These are phyloP conservation scores for Amniculicola lignicola DNA, from an alignment of 495 filamentous ascomycete genomes.

Conservation along the genomic window DNA sequence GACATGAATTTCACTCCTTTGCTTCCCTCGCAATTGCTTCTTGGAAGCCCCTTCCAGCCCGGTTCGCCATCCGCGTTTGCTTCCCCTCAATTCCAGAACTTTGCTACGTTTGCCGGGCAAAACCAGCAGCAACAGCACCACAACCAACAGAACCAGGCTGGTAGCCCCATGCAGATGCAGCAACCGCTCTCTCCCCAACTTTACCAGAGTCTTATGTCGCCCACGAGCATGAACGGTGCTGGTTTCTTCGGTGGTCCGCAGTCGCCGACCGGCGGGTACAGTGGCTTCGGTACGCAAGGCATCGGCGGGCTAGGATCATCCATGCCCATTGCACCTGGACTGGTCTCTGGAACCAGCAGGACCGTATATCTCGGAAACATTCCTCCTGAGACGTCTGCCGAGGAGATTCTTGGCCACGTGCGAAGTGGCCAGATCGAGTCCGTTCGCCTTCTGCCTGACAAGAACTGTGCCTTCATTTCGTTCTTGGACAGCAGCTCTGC, in stretches of 20 bases:
- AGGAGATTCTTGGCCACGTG: conserved; percentile 96
- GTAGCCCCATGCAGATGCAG: conserved; percentile 61
- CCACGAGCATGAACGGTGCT: conserved; percentile 67
- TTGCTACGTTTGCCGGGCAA: conserved; percentile 69
- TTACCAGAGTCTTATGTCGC: conserved; percentile 74
- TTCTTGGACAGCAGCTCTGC: conserved; percentile 96
- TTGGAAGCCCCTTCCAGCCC: conserved; percentile 95
- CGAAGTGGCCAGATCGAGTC: conserved; percentile 98
- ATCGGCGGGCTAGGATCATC: conserved; percentile 63
- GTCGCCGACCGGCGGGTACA: conserved; percentile 76
- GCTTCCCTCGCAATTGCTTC: conserved; percentile 86
- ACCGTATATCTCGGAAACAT: conserved; percentile 98
- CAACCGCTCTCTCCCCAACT: conserved; percentile 67
- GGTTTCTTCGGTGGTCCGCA: conserved; percentile 75
- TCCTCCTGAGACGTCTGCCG: conserved; percentile 93
- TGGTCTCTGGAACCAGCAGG: conserved; percentile 85
- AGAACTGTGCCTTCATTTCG: conserved; percentile 99
- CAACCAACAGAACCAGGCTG: conserved; percentile 54
- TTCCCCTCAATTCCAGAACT: conserved; percentile 85
- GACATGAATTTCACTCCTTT: conserved; percentile 99
- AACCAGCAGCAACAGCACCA: conserved; percentile 60
- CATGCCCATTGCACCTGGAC: conserved; percentile 68
- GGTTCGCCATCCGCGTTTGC: conserved; percentile 86
- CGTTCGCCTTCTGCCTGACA: conserved; percentile 89
- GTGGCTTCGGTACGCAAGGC: conserved; percentile 55